These are phyloP conservation scores for Chaetomium sp. DNA, from an alignment of 2,329 filamentous ascomycete genomes.

Conservation along the genomic window DNA sequence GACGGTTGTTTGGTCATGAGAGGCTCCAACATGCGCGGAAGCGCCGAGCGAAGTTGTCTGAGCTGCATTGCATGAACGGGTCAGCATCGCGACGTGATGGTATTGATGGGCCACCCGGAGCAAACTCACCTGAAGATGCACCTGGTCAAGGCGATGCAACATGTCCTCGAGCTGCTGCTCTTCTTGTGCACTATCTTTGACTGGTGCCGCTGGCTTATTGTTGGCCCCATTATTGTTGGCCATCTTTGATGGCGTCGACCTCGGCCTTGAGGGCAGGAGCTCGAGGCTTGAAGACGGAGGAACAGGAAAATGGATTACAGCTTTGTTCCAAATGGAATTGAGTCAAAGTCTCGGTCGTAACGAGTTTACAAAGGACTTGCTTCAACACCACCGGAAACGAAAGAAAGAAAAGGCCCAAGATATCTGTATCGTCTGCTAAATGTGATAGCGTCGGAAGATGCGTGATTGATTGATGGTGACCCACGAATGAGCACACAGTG, in stretches of 20 bases:
- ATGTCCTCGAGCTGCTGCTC: slow-evolving; percentile 45
- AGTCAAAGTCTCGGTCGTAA: too few species aligned
- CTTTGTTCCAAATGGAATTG: too few species aligned
- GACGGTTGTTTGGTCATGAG: slow-evolving; percentile 43
- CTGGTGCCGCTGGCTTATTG: slow-evolving; percentile 12
- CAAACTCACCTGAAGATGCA: slow-evolving; percentile 47
- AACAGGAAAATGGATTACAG: too few species aligned
- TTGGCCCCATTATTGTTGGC: slow-evolving; percentile 11
- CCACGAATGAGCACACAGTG: background rate
- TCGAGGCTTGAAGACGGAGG: too few species aligned
- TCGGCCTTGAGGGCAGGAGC: too few species aligned
- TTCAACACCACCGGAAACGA: too few species aligned
- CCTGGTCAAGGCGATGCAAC: slow-evolving; percentile 44
- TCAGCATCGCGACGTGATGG: too few species aligned
- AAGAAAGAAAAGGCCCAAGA: background rate
- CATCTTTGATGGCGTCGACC: slow-evolving; percentile 4
- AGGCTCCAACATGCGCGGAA: slow-evolving; percentile 47
- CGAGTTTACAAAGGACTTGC: too few species aligned
- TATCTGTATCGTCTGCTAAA: slow-evolving; percentile 6
- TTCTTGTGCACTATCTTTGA: slow-evolving; percentile 31
- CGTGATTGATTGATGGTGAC: background rate
- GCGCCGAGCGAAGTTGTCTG: slow-evolving; percentile 40
- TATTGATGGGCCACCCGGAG: background rate
- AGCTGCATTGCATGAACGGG: slow-evolving; percentile 30
- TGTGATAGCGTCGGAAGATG: background rate